phyloP scores from a whole-genome alignment of 23 red algal species.

The Gracilaria vermiculophylla region DNA sequence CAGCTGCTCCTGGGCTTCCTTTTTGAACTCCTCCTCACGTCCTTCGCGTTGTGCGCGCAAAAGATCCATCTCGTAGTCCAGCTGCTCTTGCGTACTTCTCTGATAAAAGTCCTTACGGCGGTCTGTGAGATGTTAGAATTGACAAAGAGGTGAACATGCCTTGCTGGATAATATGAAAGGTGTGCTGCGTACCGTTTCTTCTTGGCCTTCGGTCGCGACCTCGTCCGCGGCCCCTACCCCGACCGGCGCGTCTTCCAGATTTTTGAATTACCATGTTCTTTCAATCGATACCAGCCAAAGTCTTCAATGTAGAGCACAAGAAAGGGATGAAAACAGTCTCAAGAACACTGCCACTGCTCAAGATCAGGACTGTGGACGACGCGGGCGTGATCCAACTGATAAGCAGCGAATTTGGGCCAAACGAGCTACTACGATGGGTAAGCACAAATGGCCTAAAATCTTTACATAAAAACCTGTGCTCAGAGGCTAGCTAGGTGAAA shows the following conservation, averaged over 20 bases:
- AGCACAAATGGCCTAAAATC: too few species aligned
- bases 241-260: not conserved
- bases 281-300: too few species aligned
- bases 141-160: not conserved
- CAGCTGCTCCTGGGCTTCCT: conserved; percentile 29
- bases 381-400: too few species aligned
- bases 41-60: conserved; percentile 57
- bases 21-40: conserved; percentile 57
- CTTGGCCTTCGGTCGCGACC: conserved; percentile 10
- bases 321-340: too few species aligned
- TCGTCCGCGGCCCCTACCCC: not conserved
- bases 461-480: too few species aligned
- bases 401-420: too few species aligned
- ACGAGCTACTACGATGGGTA: too few species aligned
- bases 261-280: conserved; percentile 13
- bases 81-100: conserved; percentile 34
- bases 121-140: conserved; percentile 21
- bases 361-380: too few species aligned
- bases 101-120: conserved; percentile 12
- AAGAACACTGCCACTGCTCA: too few species aligned
- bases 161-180: not conserved
- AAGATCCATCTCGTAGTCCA: conserved; percentile 73
- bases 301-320: too few species aligned
- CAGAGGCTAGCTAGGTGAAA: too few species aligned
- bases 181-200: conserved; percentile 27